Base-by-base conservation (phyloP, 176 grass and related monocot species). In the Aechmea fasciata region DNA sequence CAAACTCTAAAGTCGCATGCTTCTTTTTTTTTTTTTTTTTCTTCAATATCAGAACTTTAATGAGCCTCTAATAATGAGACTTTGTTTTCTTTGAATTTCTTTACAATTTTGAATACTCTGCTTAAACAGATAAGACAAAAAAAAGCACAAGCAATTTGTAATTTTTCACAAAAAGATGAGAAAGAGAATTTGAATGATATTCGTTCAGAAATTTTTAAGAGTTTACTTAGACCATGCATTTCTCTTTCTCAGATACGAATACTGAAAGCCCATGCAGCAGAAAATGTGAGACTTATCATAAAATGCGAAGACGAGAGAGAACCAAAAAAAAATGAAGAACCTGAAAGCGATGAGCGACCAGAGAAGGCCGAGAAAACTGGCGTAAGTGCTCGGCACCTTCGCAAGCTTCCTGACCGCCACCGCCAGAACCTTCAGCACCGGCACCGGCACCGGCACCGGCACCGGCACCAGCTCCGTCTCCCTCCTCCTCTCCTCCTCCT, bases 331-430 rank as follows among this genome's bases (percentile, higher is more conserved):
- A n/a, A 15, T 17, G 8, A 15, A 59, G 7, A 53, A 96, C 92
- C 85, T 92, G 76, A 81, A 92, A 52, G 88, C 92, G 23, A 96
- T 74, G 0, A 92, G 70, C n/a, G 92, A 75, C 88, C 92, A 96
- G 48, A 90, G 25, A 57, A 96, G 81, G 15, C 92, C 92, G 0
- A 96, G 78, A 49, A 84, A 87, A 62, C 88, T 96, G 0, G 88
- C 92, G 28, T 96, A 82, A 66, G 92, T 96, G 53, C 85, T 96
- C 0, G 88, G 92, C 18, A 96, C 87, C 70, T 66, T 72, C 1
- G 87, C 71, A 65, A 92, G 79, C 85, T 87, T 96, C 83, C 80
- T 96, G 59, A 47, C 67, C 12, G 86, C 88, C 83, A 83, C 80
- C 50, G 55, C 74, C 0, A 66, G 20, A 53, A 92, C 75, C 14